Conservation (phyloP, 2,329 filamentous ascomycete species). For the Venturia aucupariae region DNA sequence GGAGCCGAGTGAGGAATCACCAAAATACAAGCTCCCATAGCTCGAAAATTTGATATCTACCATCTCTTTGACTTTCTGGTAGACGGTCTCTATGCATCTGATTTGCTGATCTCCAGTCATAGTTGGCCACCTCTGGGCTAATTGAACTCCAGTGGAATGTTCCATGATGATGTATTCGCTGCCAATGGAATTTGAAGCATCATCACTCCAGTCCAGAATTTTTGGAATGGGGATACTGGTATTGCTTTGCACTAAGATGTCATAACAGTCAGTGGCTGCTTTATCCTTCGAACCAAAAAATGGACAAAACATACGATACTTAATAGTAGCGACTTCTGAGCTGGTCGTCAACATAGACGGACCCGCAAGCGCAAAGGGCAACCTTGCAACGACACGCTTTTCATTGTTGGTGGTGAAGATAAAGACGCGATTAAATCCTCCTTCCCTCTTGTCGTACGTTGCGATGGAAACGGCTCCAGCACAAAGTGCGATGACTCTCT, state of each 20-base stretch:
- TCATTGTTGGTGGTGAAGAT: conserved; percentile 19
- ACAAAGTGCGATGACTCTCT: conserved; percentile 19
- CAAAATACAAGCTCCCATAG: neutral
- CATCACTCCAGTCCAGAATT: neutral
- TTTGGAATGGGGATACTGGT: conserved; percentile 9
- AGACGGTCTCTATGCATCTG: conserved; percentile 3
- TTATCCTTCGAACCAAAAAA: too few relatives aligned
- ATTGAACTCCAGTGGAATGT: conserved; percentile 12
- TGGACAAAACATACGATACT: conserved; percentile 15
- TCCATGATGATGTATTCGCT: conserved; percentile 16
- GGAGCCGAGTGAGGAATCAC: neutral
- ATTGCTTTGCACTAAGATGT: neutral
- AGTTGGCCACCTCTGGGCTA: neutral
- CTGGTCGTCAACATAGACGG: conserved; percentile 18
- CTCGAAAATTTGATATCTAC: conserved; percentile 5
- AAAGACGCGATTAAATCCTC: conserved; percentile 23
- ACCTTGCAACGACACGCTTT: conserved; percentile 18
- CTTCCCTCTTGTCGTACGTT: conserved; percentile 27
- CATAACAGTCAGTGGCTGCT: neutral
- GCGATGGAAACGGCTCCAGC: conserved; percentile 19
- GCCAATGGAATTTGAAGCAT: conserved; percentile 9
- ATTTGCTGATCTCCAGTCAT: neutral
- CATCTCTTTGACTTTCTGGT: conserved; percentile 6
- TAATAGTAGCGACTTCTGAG: conserved; percentile 18
- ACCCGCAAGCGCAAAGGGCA: conserved; percentile 22